Percentiles rank a stretch among this genome's conserved stretches.
Conservation (phyloP, 2,329 filamentous ascomycete species). For the Aspergillus bombycis region DNA sequence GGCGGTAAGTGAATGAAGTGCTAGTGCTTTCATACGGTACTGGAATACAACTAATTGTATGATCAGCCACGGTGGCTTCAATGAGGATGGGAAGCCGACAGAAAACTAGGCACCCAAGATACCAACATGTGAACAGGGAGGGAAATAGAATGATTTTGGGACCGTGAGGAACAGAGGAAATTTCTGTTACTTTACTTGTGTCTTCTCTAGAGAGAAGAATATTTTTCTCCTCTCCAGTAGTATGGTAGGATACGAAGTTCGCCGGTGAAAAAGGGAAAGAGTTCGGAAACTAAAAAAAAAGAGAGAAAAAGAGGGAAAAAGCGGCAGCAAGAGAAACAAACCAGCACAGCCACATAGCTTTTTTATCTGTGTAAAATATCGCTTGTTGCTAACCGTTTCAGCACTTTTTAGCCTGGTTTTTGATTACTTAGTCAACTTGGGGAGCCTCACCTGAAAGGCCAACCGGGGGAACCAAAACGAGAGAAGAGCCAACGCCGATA, state of each 20-base stretch:
- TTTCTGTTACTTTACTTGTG: not conserved
- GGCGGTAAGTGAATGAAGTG: not conserved
- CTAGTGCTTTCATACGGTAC: conserved; percentile 1
- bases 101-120: conserved; percentile 17
- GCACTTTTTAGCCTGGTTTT: conserved; percentile 2
- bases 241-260: not conserved
- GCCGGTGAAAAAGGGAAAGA: not conserved
- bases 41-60: conserved; percentile 1
- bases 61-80: conserved; percentile 25
- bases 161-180: not conserved
- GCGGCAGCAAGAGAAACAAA: conserved; percentile 2
- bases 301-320: not conserved
- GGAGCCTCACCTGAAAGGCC: conserved; percentile 14
- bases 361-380: conserved; percentile 1
- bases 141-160: not conserved
- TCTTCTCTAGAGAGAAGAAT: not conserved
- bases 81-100: conserved; percentile 13
- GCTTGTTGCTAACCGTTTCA: conserved; percentile 7
- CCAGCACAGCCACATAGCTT: conserved; percentile 9
- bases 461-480: conserved; percentile 11
- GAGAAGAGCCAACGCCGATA: conserved; percentile 19
- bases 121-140: conserved; percentile 1
- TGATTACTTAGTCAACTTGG: conserved; percentile 10
- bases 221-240: not conserved
- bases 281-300: not conserved